Conservation (phyloP, 495 filamentous ascomycete species). For the Penicillium chermesinum region DNA sequence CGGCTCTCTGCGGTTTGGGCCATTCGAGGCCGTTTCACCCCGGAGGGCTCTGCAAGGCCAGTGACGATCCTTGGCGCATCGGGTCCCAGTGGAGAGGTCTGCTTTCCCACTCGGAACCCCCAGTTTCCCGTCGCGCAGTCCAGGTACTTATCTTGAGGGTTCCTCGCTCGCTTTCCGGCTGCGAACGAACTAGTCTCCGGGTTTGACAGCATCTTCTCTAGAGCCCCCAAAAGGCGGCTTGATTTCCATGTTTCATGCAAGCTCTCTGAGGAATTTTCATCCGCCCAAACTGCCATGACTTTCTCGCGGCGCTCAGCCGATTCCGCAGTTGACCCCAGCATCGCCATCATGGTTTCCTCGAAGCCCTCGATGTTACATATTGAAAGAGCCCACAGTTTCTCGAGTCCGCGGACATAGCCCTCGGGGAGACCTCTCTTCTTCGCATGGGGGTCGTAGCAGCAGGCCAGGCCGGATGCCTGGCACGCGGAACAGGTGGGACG, state of each 20-base stretch:
- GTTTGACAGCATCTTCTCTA: conserved; percentile 52
- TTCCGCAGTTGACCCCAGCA: conserved; percentile 37
- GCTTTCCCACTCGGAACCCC: conserved; percentile 33
- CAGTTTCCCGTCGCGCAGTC: conserved; percentile 23
- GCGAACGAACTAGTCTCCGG: conserved; percentile 18
- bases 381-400: conserved; percentile 43
- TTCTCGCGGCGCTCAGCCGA: conserved; percentile 28
- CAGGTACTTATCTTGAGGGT: conserved; percentile 25
- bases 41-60: conserved; percentile 21
- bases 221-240: conserved; percentile 46
- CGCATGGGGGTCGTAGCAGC: conserved; percentile 63
- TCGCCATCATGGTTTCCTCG: conserved; percentile 42
- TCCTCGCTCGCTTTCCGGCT: conserved; percentile 35
- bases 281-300: conserved; percentile 44
- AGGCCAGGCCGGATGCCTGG: conserved; percentile 52
- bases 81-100: conserved; percentile 25
- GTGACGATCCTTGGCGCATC: conserved; percentile 30
- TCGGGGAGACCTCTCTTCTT: conserved; percentile 61
- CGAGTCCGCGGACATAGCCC: conserved; percentile 43
- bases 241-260: conserved; percentile 56
- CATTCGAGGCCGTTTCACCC: conserved; percentile 29
- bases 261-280: conserved; percentile 46
- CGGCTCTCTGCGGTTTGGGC: conserved; percentile 16
- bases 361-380: conserved; percentile 47
- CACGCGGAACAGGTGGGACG: conserved; percentile 63